These are phyloP conservation scores for Carex cristatella DNA, from an alignment of 176 grass and related monocot species.

Conservation along the genomic window DNA sequence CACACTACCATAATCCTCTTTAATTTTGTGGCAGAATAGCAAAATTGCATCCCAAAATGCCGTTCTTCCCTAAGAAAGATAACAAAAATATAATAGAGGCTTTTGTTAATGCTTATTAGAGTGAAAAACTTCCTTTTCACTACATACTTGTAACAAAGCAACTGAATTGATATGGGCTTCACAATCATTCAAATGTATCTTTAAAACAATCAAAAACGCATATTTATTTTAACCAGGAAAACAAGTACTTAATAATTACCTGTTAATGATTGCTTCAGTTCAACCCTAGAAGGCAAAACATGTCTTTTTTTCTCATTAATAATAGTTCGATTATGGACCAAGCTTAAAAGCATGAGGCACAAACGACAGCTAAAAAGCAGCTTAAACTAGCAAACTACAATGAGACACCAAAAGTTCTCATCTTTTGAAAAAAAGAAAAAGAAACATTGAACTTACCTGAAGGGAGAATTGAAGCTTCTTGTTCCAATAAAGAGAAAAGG, in stretches of 20 bases:
- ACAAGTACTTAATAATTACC: not conserved
- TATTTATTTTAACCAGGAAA: not conserved
- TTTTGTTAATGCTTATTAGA: not conserved
- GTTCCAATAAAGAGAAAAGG: conserved; percentile 90
- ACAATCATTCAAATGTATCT: not conserved
- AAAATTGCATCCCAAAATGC: conserved; percentile 95
- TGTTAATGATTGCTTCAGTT: not conserved
- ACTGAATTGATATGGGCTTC: not conserved
- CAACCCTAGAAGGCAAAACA: not conserved
- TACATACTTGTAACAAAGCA: not conserved
- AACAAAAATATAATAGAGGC: conserved; percentile 13
- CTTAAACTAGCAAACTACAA: not conserved
- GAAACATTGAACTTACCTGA: conserved; percentile 53
- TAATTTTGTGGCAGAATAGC: conserved; percentile 86
- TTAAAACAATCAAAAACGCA: not conserved
- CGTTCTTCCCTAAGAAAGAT: conserved; percentile 72
- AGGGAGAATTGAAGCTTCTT: conserved; percentile 95
- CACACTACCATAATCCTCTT: conserved; percentile 60
- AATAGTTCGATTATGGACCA: not conserved
- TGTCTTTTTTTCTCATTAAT: not conserved
- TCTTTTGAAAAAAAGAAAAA: not conserved
- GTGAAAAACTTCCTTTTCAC: not conserved
- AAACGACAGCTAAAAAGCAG: not conserved
- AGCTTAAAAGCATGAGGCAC: not conserved
- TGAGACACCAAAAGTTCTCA: not conserved